Evolutionary conservation across 805 yeast species (phyloP).

Genomic region (Pichia nanzhaoensis): DNA sequence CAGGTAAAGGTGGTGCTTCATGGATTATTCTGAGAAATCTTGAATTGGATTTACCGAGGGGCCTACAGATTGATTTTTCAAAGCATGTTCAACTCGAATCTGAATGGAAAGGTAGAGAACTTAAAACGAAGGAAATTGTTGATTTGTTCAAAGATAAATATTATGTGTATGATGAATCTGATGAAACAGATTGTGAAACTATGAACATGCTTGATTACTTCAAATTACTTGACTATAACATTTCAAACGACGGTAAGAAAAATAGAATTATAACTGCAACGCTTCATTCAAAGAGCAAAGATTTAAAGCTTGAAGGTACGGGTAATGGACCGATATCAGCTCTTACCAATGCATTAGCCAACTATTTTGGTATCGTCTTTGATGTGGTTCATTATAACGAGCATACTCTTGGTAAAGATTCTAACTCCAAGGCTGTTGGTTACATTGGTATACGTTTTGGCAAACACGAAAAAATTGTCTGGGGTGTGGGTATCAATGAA

Average conservation of each 20-base stretch:
- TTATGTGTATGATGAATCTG: slow-evolving; percentile 26
- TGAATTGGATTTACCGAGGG: slow-evolving; percentile 77
- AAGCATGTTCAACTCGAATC: slow-evolving; percentile 63
- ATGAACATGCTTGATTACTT: slow-evolving; percentile 17
- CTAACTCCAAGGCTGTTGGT: slow-evolving; percentile 70
- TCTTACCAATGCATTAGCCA: slow-evolving; percentile 54
- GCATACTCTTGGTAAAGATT: slow-evolving; percentile 72
- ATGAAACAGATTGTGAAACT: slow-evolving; percentile 15
- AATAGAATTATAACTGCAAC: slow-evolving; percentile 41
- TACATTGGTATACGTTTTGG: slow-evolving; percentile 35
- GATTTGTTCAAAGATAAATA: slow-evolving; percentile 58
- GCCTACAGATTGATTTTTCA: slow-evolving; percentile 71
- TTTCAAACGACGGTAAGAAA: slow-evolving; percentile 33
- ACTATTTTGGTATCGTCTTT: slow-evolving; percentile 40
- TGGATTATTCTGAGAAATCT: slow-evolving; percentile 75
- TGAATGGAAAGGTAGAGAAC: slow-evolving; percentile 66
- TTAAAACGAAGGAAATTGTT: slow-evolving; percentile 56
- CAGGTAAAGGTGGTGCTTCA: slow-evolving; percentile 87
- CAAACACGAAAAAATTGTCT: slow-evolving; percentile 21
- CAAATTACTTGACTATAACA: slow-evolving; percentile 22
- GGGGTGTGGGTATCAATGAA: slow-evolving; percentile 57
- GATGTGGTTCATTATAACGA: slow-evolving; percentile 69
- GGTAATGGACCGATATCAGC: slow-evolving; percentile 87
- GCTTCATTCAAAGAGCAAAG: slow-evolving; percentile 35
- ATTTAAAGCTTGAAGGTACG: slow-evolving; percentile 40